A percentile compares a stretch with the other conserved stretches of the same genome.
phyloP scores from a whole-genome alignment of 2,329 filamentous ascomycete genomes.

The Didymella lethalis region DNA sequence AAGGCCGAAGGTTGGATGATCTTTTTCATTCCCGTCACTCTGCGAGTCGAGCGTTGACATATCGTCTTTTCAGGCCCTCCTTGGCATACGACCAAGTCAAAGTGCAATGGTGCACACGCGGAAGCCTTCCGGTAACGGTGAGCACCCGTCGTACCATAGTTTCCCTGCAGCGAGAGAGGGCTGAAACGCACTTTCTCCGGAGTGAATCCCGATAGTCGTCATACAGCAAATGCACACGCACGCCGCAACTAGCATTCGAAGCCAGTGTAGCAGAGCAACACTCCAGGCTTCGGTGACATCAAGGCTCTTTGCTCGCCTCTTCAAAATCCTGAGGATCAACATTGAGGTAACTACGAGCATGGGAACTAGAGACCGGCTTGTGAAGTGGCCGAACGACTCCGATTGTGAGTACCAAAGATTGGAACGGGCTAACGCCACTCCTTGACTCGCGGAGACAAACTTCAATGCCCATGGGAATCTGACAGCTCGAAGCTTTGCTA shows the following conservation, averaged over 20 bases:
- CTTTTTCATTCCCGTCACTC: background rate
- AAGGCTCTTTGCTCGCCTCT: background rate
- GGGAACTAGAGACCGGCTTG: background rate
- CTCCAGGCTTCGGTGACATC: background rate
- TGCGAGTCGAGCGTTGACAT: background rate
- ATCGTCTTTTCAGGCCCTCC: background rate
- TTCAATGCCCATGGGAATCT: background rate
- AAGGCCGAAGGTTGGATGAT: background rate
- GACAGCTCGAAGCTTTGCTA: background rate
- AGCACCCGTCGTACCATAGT: background rate
- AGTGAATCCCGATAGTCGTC: background rate
- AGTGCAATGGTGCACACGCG: background rate
- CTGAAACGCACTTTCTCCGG: background rate
- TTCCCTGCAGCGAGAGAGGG: background rate
- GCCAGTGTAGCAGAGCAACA: background rate
- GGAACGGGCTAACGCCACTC: background rate
- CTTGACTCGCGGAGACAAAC: constrained; percentile 1
- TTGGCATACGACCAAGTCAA: background rate
- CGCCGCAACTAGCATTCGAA: background rate
- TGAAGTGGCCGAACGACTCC: background rate
- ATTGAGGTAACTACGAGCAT: background rate
- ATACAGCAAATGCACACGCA: background rate
- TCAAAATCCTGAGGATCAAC: background rate
- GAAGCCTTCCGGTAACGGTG: background rate
- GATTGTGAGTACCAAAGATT: background rate